Evolutionary conservation across 2,329 filamentous ascomycete genomes (phyloP).

Genomic region (Raffaelea deltoideospora): DNA sequence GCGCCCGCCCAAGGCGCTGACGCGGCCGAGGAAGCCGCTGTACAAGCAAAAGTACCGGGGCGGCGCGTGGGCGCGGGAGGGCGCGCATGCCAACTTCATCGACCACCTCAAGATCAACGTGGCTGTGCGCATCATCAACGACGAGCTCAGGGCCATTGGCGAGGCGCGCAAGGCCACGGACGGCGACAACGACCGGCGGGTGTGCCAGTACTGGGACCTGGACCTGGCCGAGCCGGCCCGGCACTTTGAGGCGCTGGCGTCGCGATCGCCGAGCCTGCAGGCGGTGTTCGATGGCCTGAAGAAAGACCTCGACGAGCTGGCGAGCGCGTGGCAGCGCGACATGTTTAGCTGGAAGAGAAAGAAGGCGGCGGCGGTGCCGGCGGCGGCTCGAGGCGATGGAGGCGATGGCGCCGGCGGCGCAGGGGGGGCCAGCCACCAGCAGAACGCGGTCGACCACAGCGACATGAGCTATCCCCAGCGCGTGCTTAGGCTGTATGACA

Average conservation of each 20-base stretch:
- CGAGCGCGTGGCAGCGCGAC: slow-evolving; percentile 16
- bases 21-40: slow-evolving; percentile 24
- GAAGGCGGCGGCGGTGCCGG: slow-evolving; percentile 1
- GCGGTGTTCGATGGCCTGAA: slow-evolving; percentile 19
- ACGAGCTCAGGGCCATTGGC: slow-evolving; percentile 20
- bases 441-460: slow-evolving; percentile 6
- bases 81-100: slow-evolving; percentile 33
- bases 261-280: slow-evolving; percentile 14
- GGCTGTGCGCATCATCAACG: slow-evolving; percentile 25
- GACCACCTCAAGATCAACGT: slow-evolving; percentile 46
- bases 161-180: slow-evolving; percentile 4
- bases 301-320: slow-evolving; percentile 17
- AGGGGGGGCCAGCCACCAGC: slow-evolving; percentile 6
- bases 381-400: no score
- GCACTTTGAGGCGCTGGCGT: slow-evolving; percentile 17
- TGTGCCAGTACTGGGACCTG: slow-evolving; percentile 17
- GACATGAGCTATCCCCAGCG: slow-evolving; percentile 13
- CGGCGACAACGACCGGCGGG: neutral
- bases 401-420: no score
- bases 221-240: slow-evolving; percentile 21
- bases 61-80: slow-evolving; percentile 13
- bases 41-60: slow-evolving; percentile 31
- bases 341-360: neutral
- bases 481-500: slow-evolving; percentile 21
- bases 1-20: slow-evolving; percentile 10